phyloP scores from a whole-genome alignment of 768 basidiomycete genomes.

The Psilocybe tampanensis region DNA sequence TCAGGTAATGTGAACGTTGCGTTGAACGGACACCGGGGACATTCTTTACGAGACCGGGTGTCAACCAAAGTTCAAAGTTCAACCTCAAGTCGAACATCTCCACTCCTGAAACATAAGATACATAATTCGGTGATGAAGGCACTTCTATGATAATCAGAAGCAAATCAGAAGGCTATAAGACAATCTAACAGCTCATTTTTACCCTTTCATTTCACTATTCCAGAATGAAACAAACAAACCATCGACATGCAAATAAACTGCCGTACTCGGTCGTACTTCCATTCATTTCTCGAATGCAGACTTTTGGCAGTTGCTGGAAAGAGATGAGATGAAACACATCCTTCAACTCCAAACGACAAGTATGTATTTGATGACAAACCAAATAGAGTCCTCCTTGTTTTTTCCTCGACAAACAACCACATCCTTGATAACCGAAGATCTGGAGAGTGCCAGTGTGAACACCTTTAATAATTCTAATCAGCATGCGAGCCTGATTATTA shows the following conservation, averaged over 20 bases:
- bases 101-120: neutral
- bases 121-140: neutral
- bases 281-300: neutral
- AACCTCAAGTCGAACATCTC: no score
- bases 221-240: neutral
- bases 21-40: no score
- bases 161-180: neutral
- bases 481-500: neutral
- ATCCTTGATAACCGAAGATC: neutral
- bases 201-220: neutral
- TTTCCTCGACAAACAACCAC: neutral
- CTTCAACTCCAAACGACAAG: no score
- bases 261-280: neutral
- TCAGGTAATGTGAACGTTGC: no score
- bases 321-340: neutral
- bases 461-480: neutral
- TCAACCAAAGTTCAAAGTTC: no score
- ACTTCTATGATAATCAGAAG: no score
- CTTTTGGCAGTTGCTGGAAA: neutral
- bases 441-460: neutral
- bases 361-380: no score
- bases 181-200: neutral
- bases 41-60: no score
- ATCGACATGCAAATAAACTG: neutral
- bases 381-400: no score